Conservation (phyloP, 768 basidiomycete genomes). For the Boletus barrowsii region DNA sequence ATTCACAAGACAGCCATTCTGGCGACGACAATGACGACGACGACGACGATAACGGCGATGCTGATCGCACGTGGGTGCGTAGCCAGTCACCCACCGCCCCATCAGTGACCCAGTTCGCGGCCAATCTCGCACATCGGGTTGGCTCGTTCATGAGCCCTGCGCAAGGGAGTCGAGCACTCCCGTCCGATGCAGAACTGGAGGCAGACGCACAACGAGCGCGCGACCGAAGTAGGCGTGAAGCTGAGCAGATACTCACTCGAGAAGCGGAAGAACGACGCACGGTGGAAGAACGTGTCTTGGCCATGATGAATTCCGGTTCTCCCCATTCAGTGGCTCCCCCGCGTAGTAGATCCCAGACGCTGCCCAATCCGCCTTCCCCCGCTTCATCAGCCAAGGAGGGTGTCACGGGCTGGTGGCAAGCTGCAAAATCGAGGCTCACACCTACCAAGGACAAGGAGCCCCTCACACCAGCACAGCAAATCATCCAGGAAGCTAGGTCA, state of each 20-base stretch:
- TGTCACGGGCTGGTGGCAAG: conserved; percentile 62
- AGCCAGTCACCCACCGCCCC: conserved; percentile 57
- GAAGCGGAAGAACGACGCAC: conserved; percentile 68
- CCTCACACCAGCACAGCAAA: conserved; percentile 83
- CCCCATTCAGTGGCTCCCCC: conserved; percentile 50
- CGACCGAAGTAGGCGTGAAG: conserved; percentile 71
- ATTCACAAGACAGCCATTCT: conserved; percentile 50
- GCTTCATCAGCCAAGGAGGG: conserved; percentile 62
- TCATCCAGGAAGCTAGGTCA: conserved; percentile 71
- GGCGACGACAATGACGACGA: conserved; percentile 40
- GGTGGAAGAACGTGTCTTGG: conserved; percentile 71
- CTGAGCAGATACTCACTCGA: conserved; percentile 67
- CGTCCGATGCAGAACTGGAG: conserved; percentile 76
- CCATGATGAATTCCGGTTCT: conserved; percentile 57
- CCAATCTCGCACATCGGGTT: conserved; percentile 73
- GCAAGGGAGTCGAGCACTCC: conserved; percentile 42
- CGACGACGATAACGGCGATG: conserved; percentile 34
- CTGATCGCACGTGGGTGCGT: conserved; percentile 29
- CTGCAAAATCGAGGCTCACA: conserved; percentile 71
- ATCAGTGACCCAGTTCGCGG: conserved; percentile 70
- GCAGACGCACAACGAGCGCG: conserved; percentile 77
- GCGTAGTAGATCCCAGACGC: conserved; percentile 57
- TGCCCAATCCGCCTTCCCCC: conserved; percentile 60
- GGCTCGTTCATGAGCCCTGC: conserved; percentile 60
- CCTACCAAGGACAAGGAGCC: conserved; percentile 72